Base-by-base conservation (phyloP, 768 basidiomycete genomes). In the Tremella yokohamensis region DNA sequence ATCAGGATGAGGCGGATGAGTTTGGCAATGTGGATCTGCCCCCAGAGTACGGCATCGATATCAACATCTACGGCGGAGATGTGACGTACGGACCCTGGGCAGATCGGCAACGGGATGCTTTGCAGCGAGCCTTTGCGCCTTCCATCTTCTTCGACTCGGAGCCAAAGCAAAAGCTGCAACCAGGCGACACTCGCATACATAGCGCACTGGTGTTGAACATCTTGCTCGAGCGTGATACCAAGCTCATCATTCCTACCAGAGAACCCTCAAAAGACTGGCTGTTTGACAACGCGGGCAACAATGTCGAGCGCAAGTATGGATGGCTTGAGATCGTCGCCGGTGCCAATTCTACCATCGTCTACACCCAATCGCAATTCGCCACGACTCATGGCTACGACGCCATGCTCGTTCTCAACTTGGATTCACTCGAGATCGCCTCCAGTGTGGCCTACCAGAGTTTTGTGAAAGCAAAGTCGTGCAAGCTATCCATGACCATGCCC, bases 261-360 rank as follows among this genome's bases (percentile, higher is more conserved):
- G 94, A 98, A 76, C 76, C 85, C 0, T 96, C 91, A 0, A 97
- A 98, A 82, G 88, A 97, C 75, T 98, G 94, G 94, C 84, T 86
- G 73, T 97, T 87, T 86, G 94, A 97, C 72, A 85, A 84, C 45
- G 45, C 57, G 13, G 40, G 51, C 3, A 40, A 59, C 4, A 62
- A 69, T 24, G 56, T 52, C 3, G 65, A 64, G 57, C 81, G 81
- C 61, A 62, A 60, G 9, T 80, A 77, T 53, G 79, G 79, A 1
- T 85, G 84, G 62, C 82, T 97, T 37, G 87, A 86, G 61, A 70
- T 93, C 25, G 80, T 80, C 18, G 84, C 86, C 29, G 89, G 88
- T 9, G 86, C 90, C 61, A 83, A 85, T 40, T 93, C 94, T 11
- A 87, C 89, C 0, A 84, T 98, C 64, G 87, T 82, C 65, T 96